Evolutionary conservation across 192 early-diverging fungal genomes (phyloP), one percentile per base, ranked within the genome.

Genomic region (Coemansia sp.): DNA sequence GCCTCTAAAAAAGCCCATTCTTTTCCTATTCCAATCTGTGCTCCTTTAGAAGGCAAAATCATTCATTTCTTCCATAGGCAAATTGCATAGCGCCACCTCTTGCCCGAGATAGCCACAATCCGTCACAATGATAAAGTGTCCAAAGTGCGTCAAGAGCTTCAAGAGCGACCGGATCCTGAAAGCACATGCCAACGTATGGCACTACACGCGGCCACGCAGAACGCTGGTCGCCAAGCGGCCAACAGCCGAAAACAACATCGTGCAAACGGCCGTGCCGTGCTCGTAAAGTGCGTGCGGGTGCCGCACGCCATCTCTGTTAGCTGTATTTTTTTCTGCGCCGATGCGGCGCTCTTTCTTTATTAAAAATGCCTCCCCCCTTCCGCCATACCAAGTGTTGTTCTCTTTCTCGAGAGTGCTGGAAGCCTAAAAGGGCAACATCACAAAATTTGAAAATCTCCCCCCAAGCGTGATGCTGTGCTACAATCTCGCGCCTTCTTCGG

Each of bases 101-200:
- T 14, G 9, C 20, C 21, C 46, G 5, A 47, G 28, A 34, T 34
- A 34, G 32, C 32, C 32, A 47, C 21, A 20, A 45, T 47, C 26
- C 20, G 48, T 15, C 48, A 18, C 32, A 11, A 58, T 58, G 56
- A 47, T 58, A 23, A 69, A 76, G 60, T 76, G 73, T 30, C 67
- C 73, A 20, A 43, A 76, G 38, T 76, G 73, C 60, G 67, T 76
- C 10, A 51, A 47, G 40, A 62, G 60, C 56, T 76, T 76, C 36
- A 40, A 47, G 30, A 58, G 43, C 52, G 51, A 53, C 42, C 41
- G 37, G 32, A 18, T 56, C 8, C 42, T 76, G 17, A 53, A 40
- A 1, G 67, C 59, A 3, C 73, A 76, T 49, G 51, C 58, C 40
- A 59, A 76, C 51, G 73, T 76, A 23, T 76, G 73, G 73, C 73